Base-by-base conservation (phyloP, 176 grass and related monocot genomes). In the Ensete glaucum region DNA sequence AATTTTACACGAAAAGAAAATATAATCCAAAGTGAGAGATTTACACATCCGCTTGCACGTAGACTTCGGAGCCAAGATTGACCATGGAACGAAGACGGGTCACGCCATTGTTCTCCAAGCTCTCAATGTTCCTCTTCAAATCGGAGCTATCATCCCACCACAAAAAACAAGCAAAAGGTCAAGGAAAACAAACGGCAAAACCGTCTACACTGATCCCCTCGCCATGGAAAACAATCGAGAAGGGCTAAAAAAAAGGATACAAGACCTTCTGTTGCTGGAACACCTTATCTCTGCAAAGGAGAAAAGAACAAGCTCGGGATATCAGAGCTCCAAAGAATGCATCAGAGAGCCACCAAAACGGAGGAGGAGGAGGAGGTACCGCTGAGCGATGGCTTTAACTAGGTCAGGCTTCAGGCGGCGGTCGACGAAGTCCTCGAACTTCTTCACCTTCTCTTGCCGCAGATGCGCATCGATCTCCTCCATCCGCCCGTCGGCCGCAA, bases 1-100 rank as follows among this genome's bases (percentile, higher is more conserved):
- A 51, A 51, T 9, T 19, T 20, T 52, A 48, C 10, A 9, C 12
- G 19, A 52, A 7, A 78, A 22, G 20, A 2, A 27, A 9, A 23
- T 55, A 57, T 25, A 27, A 64, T 14, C 54, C 52, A 67, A 62
- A 50, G 16, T 64, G 20, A 80, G 53, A 50, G 16, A 48, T 64
- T 88, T 96, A 97, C 93, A 97, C 93, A 78, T 90, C 82, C 66
- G 93, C 90, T 64, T 97, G 90, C 78, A 81, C 83, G 74, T 97
- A 97, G 64, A 97, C 88, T 80, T 97, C 90, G n/a, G 93, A 97
- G 7, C 90, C 93, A 50, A 97, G 88, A 80, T 93, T 97, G 54
- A 97, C 75, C 90, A 93, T 97, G 52, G 93, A 90, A 5, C 82
- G 81, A 85, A 97, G 81, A 64, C 73, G 85, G 14, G 90, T 91